Evolutionary conservation across 106 monocot genomes (phyloP).

Genomic region (Narthecium ossifragum): DNA sequence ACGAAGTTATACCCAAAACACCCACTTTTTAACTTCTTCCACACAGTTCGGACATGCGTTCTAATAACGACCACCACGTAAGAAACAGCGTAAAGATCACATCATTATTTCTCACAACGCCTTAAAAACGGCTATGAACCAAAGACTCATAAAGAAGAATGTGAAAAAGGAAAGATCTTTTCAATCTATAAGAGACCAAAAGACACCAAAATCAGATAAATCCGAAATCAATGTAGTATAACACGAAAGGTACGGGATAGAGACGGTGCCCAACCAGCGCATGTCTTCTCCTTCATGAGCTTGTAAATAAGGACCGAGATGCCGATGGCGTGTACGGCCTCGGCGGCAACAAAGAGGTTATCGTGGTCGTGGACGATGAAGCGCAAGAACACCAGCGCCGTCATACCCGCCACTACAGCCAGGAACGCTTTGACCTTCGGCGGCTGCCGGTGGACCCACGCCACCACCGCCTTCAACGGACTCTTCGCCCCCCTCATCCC

Average conservation of each 20-base stretch:
- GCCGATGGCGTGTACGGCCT: slow-evolving; percentile 69
- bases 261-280: slow-evolving; percentile 41
- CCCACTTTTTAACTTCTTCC: too few relatives aligned
- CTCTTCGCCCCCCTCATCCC: slow-evolving; percentile 22
- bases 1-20: too few relatives aligned
- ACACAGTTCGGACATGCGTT: too few relatives aligned
- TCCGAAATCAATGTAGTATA: neutral
- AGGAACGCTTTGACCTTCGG: slow-evolving; percentile 92
- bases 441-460: slow-evolving; percentile 73
- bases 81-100: too few relatives aligned
- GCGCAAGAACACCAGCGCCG: slow-evolving; percentile 56
- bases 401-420: slow-evolving; percentile 67
- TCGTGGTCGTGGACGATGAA: slow-evolving; percentile 87
- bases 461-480: slow-evolving; percentile 35
- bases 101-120: too few relatives aligned
- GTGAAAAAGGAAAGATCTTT: too few relatives aligned
- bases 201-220: neutral
- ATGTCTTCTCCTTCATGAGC: slow-evolving; percentile 81
- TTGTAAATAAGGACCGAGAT: slow-evolving; percentile 80
- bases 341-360: slow-evolving; percentile 81
- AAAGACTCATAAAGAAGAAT: too few relatives aligned
- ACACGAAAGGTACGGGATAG: neutral
- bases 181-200: neutral
- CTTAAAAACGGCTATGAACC: too few relatives aligned
- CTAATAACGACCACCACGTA: too few relatives aligned